Base-by-base conservation (phyloP, 148 eudicot genomes). In the Nyssa sinensis region DNA sequence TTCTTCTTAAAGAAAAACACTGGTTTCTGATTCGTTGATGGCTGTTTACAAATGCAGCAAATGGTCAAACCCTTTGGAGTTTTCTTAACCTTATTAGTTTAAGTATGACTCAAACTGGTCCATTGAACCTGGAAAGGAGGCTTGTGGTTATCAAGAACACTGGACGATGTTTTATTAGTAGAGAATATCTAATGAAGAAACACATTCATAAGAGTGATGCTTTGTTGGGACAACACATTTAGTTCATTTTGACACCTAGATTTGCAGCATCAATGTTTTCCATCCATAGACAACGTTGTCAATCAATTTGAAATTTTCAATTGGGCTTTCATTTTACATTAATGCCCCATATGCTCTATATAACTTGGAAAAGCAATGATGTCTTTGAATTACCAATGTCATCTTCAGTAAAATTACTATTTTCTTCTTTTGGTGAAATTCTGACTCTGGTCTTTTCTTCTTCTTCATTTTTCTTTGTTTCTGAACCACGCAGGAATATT, bases 401-500 rank as follows among this genome's bases (percentile, higher is more conserved):
- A n/a, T n/a, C n/a, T n/a, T n/a, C n/a, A n/a, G 23, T 66, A 61
- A 17, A 39, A 41, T 27, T 57, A 41, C 19, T 44, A 24, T 17
- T 44, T 44, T 44, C 17, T 44, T 44, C 17, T 44, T 11, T 24
- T 55, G 7, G 1, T 55, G 25, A 55, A 55, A 17, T 14, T 1
- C 12, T 12, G 3, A 44, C 24, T 11, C 61, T 39, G 58, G 21
- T 39, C 29, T 4, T n/a, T n/a, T n/a, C 51, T 30, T 31, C 4
- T 11, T 16, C 29, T 60, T 47, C 23, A 23, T 14, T 17, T 71
- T 51, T 70, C 8, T n/a, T 47, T 49, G 27, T 47, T 25, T 39
- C 31, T 24, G 59, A 19, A 21, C 62, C 57, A 31, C 70, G 69
- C 88, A 93, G 97, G 97, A 89, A 17, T 92, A 87, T 77, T 94